A percentile compares a stretch with the other conserved stretches of the same genome.
Evolutionary conservation across 768 basidiomycete species (phyloP).

Genomic region (Suillus decipiens): DNA sequence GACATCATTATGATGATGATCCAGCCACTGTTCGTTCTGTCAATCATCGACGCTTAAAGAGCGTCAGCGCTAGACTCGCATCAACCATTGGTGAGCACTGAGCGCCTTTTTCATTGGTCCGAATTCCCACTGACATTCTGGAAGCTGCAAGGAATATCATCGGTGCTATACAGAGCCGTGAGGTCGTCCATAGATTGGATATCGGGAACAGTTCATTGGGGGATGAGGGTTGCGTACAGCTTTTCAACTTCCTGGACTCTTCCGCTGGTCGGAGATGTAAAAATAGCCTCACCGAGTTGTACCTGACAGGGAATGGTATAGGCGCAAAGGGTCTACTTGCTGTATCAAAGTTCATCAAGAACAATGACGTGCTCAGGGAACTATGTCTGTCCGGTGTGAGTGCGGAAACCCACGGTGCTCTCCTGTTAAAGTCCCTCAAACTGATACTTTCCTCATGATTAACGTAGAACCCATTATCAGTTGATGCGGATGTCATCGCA

Average conservation of each 20-base stretch:
- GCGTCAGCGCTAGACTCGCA: conserved; percentile 30
- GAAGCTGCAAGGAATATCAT: conserved; percentile 57
- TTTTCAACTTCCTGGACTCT: conserved; percentile 59
- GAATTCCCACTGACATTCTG: neutral
- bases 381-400: conserved; percentile 62
- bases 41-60: conserved; percentile 23
- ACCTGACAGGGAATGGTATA: conserved; percentile 57
- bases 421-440: conserved; percentile 4
- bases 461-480: conserved; percentile 43
- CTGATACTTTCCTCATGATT: conserved; percentile 23
- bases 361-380: conserved; percentile 47
- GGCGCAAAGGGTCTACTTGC: conserved; percentile 55
- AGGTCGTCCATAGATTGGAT: conserved; percentile 51
- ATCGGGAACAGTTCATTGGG: conserved; percentile 58
- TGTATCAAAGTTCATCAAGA: conserved; percentile 51
- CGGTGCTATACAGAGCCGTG: conserved; percentile 44
- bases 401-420: conserved; percentile 9
- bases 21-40: conserved; percentile 33
- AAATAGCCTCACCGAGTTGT: conserved; percentile 49
- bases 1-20: conserved; percentile 27
- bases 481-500: conserved; percentile 35
- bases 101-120: neutral
- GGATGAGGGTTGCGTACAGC: conserved; percentile 54
- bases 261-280: conserved; percentile 43
- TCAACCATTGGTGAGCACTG: conserved; percentile 29